Evolutionary conservation across 768 basidiomycete genomes (phyloP), one percentile per base, ranked within the genome.

Genomic region (Russula dissimulans): DNA sequence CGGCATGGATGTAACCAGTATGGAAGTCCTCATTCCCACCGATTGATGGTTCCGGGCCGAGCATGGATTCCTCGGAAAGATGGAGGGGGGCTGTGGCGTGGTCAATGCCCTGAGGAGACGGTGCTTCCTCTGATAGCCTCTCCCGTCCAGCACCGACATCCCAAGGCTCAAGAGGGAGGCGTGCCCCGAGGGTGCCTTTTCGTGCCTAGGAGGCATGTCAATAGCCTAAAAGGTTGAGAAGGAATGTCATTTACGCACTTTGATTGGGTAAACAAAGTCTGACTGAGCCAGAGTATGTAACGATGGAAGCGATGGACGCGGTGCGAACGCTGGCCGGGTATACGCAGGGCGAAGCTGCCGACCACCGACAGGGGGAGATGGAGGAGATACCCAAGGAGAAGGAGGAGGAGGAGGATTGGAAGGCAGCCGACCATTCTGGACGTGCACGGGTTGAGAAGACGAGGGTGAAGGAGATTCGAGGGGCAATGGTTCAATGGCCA

Each of bases 151-250:
- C 51, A 56, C 70, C 63, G 56, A 69, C 64, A 22, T 74, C 59
- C 77, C 77, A 78, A 29, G 77, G 77, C 42, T 78, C 77, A 39
- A 76, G 69, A 10, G 77, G 77, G 47, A 78, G 62, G 18, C 70
- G 74, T 46, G 77, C 77, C 15, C 77, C 77, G 8, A 76, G 73
- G 3, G 71, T 72, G 5, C 77, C 77, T 51, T 73, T 77, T 46
- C 74, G 73, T 51, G 73, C 68, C 77, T 78, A 44, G n/a, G 17
- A 34, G 38, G 44, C 32, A 39, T 17, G 54, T 47, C 29, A 64
- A 58, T 43, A 18, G 38, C 55, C 32, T 11, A 43, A 55, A 32
- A 31, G 5, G 39, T 51, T 51, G 50, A 58, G 32, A 54, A 52
- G 17, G 8, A 57, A 55, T 38, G 10, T 29, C 10, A 15, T 11